These are phyloP conservation scores for Acanthamoeba healyi DNA, from an alignment of 208 protist genomes.

Conservation along the genomic window DNA sequence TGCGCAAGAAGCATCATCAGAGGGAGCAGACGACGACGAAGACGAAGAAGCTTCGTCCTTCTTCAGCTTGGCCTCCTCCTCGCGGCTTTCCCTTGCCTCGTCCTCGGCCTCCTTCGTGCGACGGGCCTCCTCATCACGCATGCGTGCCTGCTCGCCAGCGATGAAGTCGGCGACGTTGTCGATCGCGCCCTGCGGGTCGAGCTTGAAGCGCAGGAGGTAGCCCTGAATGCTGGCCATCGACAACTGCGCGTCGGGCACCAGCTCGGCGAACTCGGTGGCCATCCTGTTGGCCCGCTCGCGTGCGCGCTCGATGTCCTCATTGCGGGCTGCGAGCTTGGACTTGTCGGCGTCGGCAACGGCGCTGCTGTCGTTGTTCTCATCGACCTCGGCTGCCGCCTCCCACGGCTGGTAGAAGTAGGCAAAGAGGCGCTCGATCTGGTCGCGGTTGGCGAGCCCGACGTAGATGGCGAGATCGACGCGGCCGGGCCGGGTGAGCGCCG, in stretches of 20 bases:
- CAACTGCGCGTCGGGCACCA: background rate
- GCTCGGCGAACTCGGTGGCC: background rate
- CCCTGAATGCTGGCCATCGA: constrained; percentile 1
- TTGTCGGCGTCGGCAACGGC: too few relatives aligned
- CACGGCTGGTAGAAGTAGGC: constrained; percentile 30
- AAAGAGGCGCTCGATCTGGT: too few relatives aligned
- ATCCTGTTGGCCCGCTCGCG: background rate
- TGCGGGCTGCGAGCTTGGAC: too few relatives aligned
- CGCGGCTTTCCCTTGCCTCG: background rate
- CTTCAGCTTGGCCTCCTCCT: background rate
- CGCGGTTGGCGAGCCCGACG: too few relatives aligned
- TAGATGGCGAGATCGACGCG: too few relatives aligned
- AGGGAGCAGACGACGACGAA: too few relatives aligned
- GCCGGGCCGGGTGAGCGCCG: too few relatives aligned
- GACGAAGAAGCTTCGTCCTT: too few relatives aligned
- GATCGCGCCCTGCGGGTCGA: background rate
- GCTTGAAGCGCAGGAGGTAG: too few relatives aligned
- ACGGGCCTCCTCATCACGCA: background rate
- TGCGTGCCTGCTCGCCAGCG: background rate
- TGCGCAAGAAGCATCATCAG: too few relatives aligned
- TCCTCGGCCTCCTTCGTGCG: background rate
- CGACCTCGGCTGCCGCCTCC: background rate
- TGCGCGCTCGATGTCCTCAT: background rate
- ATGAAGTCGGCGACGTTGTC: background rate
- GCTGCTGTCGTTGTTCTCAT: background rate